A percentile compares a stretch with the other conserved stretches of the same genome.
These are phyloP conservation scores for Globisporangium canariense DNA, from an alignment of 352 stramenopile genomes.

Conservation along the genomic window DNA sequence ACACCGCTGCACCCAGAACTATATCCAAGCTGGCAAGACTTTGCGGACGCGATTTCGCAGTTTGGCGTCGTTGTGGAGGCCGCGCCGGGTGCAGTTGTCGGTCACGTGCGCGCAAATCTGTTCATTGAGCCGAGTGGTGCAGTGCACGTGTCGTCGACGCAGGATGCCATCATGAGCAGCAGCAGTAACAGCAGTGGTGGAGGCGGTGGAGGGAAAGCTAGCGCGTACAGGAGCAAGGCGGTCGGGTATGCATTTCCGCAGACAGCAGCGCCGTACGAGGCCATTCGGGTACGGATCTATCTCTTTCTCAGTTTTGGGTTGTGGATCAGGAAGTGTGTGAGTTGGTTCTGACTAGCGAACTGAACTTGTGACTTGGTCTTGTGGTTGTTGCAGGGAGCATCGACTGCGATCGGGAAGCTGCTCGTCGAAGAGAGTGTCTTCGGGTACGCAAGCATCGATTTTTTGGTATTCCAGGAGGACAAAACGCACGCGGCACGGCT, in stretches of 20 bases:
- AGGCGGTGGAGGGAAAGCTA: conserved; percentile 9
- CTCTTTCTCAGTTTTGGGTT: background rate
- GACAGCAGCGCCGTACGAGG: conserved; percentile 65
- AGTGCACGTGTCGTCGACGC: conserved; percentile 66
- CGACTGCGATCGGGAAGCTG: conserved; percentile 49
- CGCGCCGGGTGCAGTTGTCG: conserved; percentile 35
- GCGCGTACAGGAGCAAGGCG: conserved; percentile 26
- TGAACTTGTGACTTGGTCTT: background rate
- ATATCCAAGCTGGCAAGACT: conserved; percentile 66
- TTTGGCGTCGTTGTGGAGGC: conserved; percentile 84
- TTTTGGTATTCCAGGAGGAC: conserved; percentile 67
- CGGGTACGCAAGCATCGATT: conserved; percentile 84
- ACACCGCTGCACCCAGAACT: conserved; percentile 32
- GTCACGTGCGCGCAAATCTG: conserved; percentile 64
- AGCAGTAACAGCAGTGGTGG: background rate
- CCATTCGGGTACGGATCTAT: conserved; percentile 37
- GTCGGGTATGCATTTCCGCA: conserved; percentile 79
- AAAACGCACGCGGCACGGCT: conserved; percentile 43
- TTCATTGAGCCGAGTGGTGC: conserved; percentile 75
- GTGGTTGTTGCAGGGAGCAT: conserved; percentile 26
- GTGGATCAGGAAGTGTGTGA: background rate
- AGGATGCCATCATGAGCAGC: conserved; percentile 44
- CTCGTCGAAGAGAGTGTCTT: conserved; percentile 43
- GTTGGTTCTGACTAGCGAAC: background rate
- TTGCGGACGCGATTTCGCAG: conserved; percentile 47